Evolutionary conservation across 257 asterid genomes (phyloP), one percentile per base, ranked within the genome.

Genomic region (Plantago ovata): DNA sequence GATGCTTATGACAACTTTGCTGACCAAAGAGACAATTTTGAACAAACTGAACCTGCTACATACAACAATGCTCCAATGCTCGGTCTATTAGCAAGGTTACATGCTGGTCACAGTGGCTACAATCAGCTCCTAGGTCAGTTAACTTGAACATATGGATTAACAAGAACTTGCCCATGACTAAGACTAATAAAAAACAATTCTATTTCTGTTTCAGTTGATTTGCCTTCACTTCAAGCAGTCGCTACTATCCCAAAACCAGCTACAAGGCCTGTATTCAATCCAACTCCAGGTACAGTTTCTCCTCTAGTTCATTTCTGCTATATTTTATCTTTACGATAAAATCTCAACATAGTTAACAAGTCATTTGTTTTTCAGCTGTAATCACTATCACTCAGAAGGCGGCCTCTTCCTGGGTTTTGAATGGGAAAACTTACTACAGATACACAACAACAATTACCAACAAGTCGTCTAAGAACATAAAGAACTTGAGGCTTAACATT

Each of bases 11-110:
- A 93, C 64, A 93, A 89, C 68, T 93, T 89, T 55, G 98, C 98
- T 43, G 97, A 93, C 68, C 66, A 93, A 74, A 79, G 98, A 58
- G 94, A 93, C 40, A 93, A 93, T 70, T 93, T 84, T 9, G 97
- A 93, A 72, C 98, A 93, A 74, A 93, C 97, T 2, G 98, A 93
- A 72, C 98, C 98, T 2, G 98, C 98, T 54, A 93, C 98, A 41
- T 93, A 93, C 69, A 93, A 93, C 77, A 93, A 86, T 70, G 98
- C 96, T 49, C 97, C 97, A 1, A 64, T 92, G 49, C 20, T 93
- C 0, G 98, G 98, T 4, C 66, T 89, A n/a, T 58, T 93, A 67
- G 96, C 98, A 10, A 81, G 98, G 56, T 69, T 93, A 39, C 87
- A 84, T 11, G 86, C 79, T 9, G 98, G 96, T 32, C 86, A 70